Evolutionary conservation across 768 basidiomycete genomes (phyloP).

Genomic region (Suillus subalutaceus): DNA sequence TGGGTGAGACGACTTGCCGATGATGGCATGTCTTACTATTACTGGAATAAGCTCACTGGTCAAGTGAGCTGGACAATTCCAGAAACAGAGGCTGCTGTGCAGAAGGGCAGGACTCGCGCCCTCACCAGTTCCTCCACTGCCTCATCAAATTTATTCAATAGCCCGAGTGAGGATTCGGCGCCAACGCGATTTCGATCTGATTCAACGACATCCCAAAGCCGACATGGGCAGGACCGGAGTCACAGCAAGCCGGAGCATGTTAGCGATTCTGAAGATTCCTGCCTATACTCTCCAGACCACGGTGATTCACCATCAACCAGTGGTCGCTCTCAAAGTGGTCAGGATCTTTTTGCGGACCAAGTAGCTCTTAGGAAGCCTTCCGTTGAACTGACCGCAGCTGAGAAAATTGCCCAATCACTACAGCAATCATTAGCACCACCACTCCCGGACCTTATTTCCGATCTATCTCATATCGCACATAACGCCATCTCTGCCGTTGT

Average conservation of each 20-base stretch:
- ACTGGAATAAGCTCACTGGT: conserved; percentile 72
- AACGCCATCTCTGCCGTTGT: conserved; percentile 65
- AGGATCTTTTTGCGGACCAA: conserved; percentile 20
- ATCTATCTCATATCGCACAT: conserved; percentile 61
- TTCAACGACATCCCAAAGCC: conserved; percentile 36
- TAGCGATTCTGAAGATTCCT: conserved; percentile 83
- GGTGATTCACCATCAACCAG: conserved; percentile 34
- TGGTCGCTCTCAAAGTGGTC: conserved; percentile 34
- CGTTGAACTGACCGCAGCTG: conserved; percentile 62
- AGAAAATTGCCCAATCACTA: conserved; percentile 66
- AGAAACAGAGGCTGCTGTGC: conserved; percentile 36
- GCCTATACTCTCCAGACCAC: conserved; percentile 40
- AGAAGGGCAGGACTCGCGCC: conserved; percentile 36
- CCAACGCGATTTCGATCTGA: conserved; percentile 35
- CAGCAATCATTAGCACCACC: conserved; percentile 62
- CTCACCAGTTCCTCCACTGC: conserved; percentile 37
- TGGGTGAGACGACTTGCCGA: conserved; percentile 83
- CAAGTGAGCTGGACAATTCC: conserved; percentile 72
- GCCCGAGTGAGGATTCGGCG: conserved; percentile 26
- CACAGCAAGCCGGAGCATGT: conserved; percentile 43
- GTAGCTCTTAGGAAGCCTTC: conserved; percentile 23
- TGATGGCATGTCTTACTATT: conserved; percentile 82
- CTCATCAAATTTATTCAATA: conserved; percentile 30
- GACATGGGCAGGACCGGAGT: conserved; percentile 29
- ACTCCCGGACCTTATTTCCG: conserved; percentile 58